Percentiles rank a stretch among this genome's conserved stretches.
Evolutionary conservation across 108 stramenopile species (phyloP).

Genomic region (Discostella pseudostelligera): DNA sequence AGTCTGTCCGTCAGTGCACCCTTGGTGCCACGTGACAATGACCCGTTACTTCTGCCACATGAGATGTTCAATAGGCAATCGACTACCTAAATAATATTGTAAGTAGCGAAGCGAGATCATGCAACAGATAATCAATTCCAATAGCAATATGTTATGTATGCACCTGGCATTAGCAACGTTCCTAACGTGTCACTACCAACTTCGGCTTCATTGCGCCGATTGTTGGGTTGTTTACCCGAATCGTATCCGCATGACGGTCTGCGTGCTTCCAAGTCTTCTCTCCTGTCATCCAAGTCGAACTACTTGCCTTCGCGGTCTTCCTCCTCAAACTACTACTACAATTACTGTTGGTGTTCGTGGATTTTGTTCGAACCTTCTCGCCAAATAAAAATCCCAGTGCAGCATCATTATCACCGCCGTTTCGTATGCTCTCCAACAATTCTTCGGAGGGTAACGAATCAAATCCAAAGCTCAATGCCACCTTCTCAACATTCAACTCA

Average conservation of each 20-base stretch:
- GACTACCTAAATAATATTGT: too few relatives aligned
- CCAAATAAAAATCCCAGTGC: background rate
- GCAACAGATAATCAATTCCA: too few relatives aligned
- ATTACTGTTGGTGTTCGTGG: background rate
- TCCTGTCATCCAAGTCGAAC: slow-evolving; percentile 25
- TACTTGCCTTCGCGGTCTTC: slow-evolving; percentile 16
- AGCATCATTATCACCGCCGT: background rate
- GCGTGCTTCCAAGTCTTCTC: slow-evolving; percentile 35
- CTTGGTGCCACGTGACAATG: too few relatives aligned
- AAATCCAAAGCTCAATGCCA: slow-evolving; percentile 40
- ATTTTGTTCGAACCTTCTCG: background rate
- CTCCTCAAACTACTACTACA: too few relatives aligned
- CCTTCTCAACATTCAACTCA: slow-evolving; percentile 19
- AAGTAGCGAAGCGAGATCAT: too few relatives aligned
- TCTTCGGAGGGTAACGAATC: slow-evolving; percentile 13
- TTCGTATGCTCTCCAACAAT: background rate
- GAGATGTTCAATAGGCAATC: too few relatives aligned
- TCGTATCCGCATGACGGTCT: slow-evolving; percentile 21
- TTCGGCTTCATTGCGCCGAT: too few relatives aligned
- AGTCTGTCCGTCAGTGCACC: too few relatives aligned
- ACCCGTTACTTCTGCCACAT: too few relatives aligned
- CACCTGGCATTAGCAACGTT: too few relatives aligned
- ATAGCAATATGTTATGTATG: too few relatives aligned
- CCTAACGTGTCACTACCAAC: too few relatives aligned
- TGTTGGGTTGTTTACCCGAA: background rate